Base-by-base conservation (phyloP, 129 eudicot genomes). In the Tagetes patula region DNA sequence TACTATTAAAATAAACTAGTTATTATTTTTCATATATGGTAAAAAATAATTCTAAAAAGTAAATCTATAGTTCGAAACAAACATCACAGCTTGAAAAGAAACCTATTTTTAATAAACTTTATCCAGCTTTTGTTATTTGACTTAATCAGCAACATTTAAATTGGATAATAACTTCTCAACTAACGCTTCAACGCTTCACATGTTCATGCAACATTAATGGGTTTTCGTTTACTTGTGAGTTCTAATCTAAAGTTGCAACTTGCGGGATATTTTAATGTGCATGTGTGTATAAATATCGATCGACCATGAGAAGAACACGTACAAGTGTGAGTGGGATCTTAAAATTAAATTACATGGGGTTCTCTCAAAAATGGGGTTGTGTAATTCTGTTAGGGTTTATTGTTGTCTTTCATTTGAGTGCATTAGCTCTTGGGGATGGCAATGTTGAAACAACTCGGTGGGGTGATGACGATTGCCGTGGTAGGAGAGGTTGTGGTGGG, bases 401-500 rank as follows among this genome's bases (percentile, higher is more conserved):
- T 39, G 56, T 87, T 70, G 87, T 67, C 14, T 79, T 87, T 67
- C 80, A 84, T 40, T 70, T 87, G 80, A 79, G 85, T 82, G 81
- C 81, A 69, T 5, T 72, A 31, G 76, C 75, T 45, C 70, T 70
- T 65, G 85, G 74, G 10, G 83, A 79, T 73, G 79, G 36, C 4
- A 68, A 53, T 36, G 56, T 40, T 62, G 77, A 87, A 10, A 79
- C 75, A 52, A 56, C 45, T 1, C 70, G 75, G 20, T 86, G 84
- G 86, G 83, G 60, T 39, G 85, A 77, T 1, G 86, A 75, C 70
- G 64, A 42, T 67, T 83, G 90, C 42, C 60, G 87, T 49, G 69
- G 82, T 37, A 69, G 85, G 54, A 82, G 89, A 11, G 84, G 84
- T 52, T 79, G 84, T 60, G 77, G 76, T 5, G 79, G 79, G 11